Conservation (phyloP, 805 yeast species). For the Cephaloascus fragrans region DNA sequence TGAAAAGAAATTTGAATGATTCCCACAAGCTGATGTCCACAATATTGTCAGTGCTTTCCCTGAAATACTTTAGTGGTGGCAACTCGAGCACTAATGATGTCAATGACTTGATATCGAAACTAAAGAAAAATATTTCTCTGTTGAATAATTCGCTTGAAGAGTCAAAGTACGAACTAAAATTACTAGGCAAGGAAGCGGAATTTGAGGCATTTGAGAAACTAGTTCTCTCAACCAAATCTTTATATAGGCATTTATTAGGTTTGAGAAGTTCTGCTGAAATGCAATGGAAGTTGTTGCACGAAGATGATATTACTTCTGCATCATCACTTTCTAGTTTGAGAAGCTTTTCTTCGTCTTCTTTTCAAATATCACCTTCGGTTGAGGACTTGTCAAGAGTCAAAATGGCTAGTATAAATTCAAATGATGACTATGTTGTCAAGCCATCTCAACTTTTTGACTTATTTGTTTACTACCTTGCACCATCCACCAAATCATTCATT, state of each 20-base stretch:
- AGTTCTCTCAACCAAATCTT: constrained; percentile 39
- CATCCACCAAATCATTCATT: constrained; percentile 59
- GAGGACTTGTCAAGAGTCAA: constrained; percentile 18
- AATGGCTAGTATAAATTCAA: constrained; percentile 14
- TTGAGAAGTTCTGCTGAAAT: constrained; percentile 59
- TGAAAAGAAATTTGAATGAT: constrained; percentile 38
- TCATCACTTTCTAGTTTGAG: constrained; percentile 12
- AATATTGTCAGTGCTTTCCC: constrained; percentile 33
- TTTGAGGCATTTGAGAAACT: constrained; percentile 32
- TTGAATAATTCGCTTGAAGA: constrained; percentile 41
- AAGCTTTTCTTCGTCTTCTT: constrained; percentile 10
- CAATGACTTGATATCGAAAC: constrained; percentile 18
- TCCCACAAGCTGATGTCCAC: constrained; percentile 43
- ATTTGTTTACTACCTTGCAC: constrained; percentile 61
- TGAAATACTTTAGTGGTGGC: constrained; percentile 40
- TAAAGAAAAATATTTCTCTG: constrained; percentile 28
- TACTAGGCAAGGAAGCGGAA: constrained; percentile 47
- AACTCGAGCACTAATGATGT: constrained; percentile 29
- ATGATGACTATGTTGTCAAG: constrained; percentile 11
- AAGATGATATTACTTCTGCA: constrained; percentile 6
- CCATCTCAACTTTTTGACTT: constrained; percentile 47
- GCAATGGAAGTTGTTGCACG: constrained; percentile 45
- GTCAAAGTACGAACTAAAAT: constrained; percentile 47
- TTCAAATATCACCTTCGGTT: constrained; percentile 15
- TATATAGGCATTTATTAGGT: constrained; percentile 56